Evolutionary conservation across 2,329 filamentous ascomycete species (phyloP).

Genomic region (Byssochlamys sp.): DNA sequence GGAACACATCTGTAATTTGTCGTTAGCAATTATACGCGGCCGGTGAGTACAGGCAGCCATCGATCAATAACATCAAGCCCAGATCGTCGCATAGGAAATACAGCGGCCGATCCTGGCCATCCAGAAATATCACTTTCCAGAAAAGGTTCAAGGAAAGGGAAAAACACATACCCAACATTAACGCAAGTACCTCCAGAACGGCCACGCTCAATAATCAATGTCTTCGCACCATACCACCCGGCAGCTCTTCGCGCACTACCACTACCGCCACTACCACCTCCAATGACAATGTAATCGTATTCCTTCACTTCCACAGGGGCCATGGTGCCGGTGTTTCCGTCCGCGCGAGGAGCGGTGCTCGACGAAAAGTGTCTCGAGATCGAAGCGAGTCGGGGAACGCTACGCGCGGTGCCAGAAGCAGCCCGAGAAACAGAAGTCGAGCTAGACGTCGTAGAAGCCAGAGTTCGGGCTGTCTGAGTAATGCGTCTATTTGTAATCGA

Average conservation of each 20-base stretch:
- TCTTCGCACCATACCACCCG: slow-evolving; percentile 45
- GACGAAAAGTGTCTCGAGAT: slow-evolving; percentile 34
- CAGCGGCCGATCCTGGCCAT: background rate
- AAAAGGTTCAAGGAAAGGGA: background rate
- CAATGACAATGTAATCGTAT: slow-evolving; percentile 49
- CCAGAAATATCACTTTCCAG: background rate
- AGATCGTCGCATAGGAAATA: background rate
- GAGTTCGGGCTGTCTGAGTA: background rate
- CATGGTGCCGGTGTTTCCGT: slow-evolving; percentile 30
- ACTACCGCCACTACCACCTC: slow-evolving; percentile 45
- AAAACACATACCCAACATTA: slow-evolving; percentile 41
- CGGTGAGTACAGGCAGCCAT: background rate
- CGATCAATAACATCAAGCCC: background rate
- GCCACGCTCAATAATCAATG: slow-evolving; percentile 42
- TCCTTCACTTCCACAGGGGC: slow-evolving; percentile 37
- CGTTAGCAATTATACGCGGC: background rate
- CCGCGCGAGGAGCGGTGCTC: slow-evolving; percentile 1
- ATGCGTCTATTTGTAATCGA: background rate
- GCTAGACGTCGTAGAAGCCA: slow-evolving; percentile 3
- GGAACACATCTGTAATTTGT: slow-evolving; percentile 37
- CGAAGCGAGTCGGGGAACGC: slow-evolving; percentile 26
- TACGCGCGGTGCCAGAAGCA: slow-evolving; percentile 5
- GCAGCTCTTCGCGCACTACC: slow-evolving; percentile 41
- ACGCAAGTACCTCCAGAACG: slow-evolving; percentile 43
- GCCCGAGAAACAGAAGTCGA: background rate